Evolutionary conservation across 108 stramenopile genomes (phyloP).

Genomic region (Stephanodiscus minutulus): DNA sequence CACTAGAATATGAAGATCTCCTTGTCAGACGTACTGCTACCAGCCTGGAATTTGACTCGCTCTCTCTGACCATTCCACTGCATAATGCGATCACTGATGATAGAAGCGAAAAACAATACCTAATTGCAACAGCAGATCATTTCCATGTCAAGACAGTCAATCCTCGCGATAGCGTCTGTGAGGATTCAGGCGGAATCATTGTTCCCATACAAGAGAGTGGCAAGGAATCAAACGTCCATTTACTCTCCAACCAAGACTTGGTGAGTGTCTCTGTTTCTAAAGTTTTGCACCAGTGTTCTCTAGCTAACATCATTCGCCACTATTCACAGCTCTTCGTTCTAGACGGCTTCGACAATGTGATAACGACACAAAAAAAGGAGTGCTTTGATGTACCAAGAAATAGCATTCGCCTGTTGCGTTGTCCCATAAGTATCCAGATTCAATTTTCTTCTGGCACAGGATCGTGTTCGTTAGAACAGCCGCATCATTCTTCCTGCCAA

Average conservation of each 20-base stretch:
- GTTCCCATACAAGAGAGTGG: not conserved
- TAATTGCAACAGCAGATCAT: slow-evolving; percentile 4
- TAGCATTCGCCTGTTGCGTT: slow-evolving; percentile 2
- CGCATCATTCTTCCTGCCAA: not conserved
- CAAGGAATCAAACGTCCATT: not conserved
- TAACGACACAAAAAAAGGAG: slow-evolving; percentile 5
- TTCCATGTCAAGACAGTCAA: slow-evolving; percentile 11
- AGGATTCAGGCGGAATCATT: not conserved
- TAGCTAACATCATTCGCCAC: not conserved
- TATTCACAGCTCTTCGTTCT: not conserved
- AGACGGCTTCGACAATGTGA: not conserved
- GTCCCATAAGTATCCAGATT: not conserved
- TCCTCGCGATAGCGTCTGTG: not conserved
- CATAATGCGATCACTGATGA: not conserved
- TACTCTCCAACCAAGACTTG: not conserved
- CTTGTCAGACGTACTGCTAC: not conserved
- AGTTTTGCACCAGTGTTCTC: not conserved
- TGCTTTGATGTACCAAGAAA: not conserved
- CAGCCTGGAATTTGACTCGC: slow-evolving; percentile 2
- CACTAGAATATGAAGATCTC: slow-evolving; percentile 4
- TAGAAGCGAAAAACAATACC: slow-evolving; percentile 1
- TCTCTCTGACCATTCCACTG: slow-evolving; percentile 11
- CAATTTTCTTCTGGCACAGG: not conserved
- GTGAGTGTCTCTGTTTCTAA: slow-evolving; percentile 1
- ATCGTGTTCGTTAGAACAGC: not conserved